phyloP scores from a whole-genome alignment of 352 stramenopile species.

The Saprolegnia parasitica region DNA sequence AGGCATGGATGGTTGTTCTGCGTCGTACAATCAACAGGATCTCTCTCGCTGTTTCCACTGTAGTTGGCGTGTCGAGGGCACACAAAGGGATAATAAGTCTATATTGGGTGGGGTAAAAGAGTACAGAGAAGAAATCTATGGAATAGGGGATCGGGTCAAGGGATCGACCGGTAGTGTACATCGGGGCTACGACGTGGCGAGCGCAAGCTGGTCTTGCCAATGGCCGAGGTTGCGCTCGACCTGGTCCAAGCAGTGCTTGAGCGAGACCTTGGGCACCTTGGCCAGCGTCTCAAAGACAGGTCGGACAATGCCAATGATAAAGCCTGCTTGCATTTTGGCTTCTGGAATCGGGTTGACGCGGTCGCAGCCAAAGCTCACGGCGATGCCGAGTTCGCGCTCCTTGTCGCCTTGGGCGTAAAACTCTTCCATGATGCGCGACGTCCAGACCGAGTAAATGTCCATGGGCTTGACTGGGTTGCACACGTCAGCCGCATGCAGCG shows the following conservation, averaged over 20 bases:
- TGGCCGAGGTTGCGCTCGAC: conserved; percentile 60
- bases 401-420: conserved; percentile 95
- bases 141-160: no score
- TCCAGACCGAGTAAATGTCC: conserved; percentile 76
- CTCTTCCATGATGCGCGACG: conserved; percentile 87
- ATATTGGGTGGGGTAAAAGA: no score
- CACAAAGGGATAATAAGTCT: no score
- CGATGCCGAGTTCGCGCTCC: conserved; percentile 81
- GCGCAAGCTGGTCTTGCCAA: conserved; percentile 65
- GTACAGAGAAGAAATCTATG: no score
- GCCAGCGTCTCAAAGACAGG: conserved; percentile 65
- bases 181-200: background rate
- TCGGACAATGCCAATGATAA: conserved; percentile 91
- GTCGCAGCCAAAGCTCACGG: conserved; percentile 88
- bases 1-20: no score
- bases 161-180: background rate
- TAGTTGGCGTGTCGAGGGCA: no score
- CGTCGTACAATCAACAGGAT: no score
- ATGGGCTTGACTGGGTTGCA: conserved; percentile 88
- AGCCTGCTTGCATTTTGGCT: conserved; percentile 89
- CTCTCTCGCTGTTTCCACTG: no score
- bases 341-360: conserved; percentile 78
- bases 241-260: conserved; percentile 59
- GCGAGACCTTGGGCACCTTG: conserved; percentile 44
- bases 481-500: conserved; percentile 89